phyloP scores from a whole-genome alignment of 148 eudicot species.

The Rhododendron kiyosumense region DNA sequence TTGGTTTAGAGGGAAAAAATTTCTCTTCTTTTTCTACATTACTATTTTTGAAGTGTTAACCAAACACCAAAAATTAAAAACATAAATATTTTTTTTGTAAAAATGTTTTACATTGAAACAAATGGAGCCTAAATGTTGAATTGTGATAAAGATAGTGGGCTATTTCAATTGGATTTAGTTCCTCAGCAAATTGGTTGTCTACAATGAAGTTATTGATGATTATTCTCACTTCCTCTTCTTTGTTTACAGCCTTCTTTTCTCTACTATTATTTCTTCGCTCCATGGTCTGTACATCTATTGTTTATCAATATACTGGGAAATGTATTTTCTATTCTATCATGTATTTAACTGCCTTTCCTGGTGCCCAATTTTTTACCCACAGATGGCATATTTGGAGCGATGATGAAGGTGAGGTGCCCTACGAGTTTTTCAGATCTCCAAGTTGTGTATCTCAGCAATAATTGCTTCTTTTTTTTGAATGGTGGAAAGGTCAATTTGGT shows the following conservation, averaged over 20 bases:
- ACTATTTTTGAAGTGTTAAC: no score
- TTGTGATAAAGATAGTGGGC: background rate
- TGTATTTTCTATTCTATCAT: background rate
- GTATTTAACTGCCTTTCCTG: background rate
- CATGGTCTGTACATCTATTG: background rate
- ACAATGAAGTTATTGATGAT: background rate
- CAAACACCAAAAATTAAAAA: no score
- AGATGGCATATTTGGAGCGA: constrained; percentile 99
- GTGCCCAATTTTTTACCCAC: constrained; percentile 13
- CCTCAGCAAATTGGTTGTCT: background rate
- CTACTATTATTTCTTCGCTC: background rate
- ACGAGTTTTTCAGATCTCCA: background rate
- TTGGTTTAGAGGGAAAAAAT: no score
- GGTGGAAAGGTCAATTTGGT: constrained; percentile 69
- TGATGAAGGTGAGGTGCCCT: constrained; percentile 70
- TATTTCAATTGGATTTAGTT: background rate
- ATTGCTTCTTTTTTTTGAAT: background rate
- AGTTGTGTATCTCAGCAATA: background rate
- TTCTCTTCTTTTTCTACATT: no score
- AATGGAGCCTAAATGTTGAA: background rate
- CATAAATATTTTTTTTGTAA: no score
- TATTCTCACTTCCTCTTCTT: background rate
- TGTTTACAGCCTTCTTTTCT: background rate
- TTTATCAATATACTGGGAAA: background rate
- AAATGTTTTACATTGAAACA: no score